Percentiles rank a stretch among this genome's conserved stretches.
Evolutionary conservation across 2,329 filamentous ascomycete species (phyloP).

Genomic region (Fusarium nurragi): DNA sequence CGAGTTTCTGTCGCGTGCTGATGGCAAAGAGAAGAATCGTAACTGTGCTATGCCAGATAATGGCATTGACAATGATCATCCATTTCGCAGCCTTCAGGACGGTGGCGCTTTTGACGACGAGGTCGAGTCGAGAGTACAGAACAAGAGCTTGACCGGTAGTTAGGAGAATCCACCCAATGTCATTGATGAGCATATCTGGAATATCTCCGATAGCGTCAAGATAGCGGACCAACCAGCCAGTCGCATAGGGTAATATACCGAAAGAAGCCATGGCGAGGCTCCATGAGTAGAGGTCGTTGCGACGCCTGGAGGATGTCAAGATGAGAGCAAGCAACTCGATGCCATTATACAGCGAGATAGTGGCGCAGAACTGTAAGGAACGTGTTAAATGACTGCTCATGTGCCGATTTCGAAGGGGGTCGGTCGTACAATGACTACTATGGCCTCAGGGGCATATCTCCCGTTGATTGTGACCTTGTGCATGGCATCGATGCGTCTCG

Average conservation of each 20-base stretch:
- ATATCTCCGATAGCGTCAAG: constrained; percentile 20
- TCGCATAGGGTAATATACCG: constrained; percentile 25
- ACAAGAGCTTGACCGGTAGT: constrained; percentile 33
- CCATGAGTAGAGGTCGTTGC: constrained; percentile 29
- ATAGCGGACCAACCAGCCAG: constrained; percentile 25
- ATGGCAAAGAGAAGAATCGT: constrained; percentile 24
- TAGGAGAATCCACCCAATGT: constrained; percentile 33
- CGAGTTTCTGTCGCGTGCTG: constrained; percentile 8
- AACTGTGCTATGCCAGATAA: constrained; percentile 26
- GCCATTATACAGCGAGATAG: constrained; percentile 30
- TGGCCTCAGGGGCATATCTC: constrained; percentile 24
- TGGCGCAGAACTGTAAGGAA: constrained; percentile 14
- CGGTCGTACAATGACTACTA: constrained; percentile 32
- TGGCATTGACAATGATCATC: constrained; percentile 28
- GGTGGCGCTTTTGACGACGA: constrained; percentile 12
- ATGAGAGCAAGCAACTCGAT: constrained; percentile 30
- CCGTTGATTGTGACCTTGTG: constrained; percentile 1
- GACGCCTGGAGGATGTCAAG: constrained; percentile 28
- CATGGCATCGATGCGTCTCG: constrained; percentile 10
- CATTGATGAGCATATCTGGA: constrained; percentile 11
- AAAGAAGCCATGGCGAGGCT: constrained; percentile 23
- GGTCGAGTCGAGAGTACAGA: constrained; percentile 31
- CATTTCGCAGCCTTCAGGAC: constrained; percentile 16
- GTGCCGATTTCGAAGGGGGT: background rate
- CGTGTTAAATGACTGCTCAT: background rate